Percentiles rank a stretch among this genome's conserved stretches.
These are phyloP conservation scores for Helianthus tuberosus DNA, from an alignment of 129 eudicot genomes.

Conservation along the genomic window DNA sequence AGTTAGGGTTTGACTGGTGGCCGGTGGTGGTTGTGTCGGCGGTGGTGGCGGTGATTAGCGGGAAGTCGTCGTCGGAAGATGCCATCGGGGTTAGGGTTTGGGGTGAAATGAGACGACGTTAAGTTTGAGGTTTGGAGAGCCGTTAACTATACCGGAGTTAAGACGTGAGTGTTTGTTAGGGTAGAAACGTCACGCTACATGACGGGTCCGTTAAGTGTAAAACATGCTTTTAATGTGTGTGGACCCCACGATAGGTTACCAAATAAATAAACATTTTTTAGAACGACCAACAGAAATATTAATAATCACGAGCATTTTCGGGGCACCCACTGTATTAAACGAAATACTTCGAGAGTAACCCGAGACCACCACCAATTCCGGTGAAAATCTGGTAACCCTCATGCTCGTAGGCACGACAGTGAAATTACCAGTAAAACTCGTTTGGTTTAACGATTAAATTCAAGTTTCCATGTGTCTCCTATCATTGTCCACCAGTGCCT, in stretches of 20 bases:
- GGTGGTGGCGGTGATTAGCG: conserved; percentile 66
- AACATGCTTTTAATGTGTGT: conserved; percentile 13
- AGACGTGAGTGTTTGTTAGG: conserved; percentile 21
- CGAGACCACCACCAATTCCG: too few relatives aligned
- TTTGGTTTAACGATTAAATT: too few relatives aligned
- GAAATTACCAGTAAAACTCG: too few relatives aligned
- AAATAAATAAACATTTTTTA: background rate
- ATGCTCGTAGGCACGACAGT: too few relatives aligned
- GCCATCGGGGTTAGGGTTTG: conserved; percentile 56
- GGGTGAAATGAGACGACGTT: conserved; percentile 60
- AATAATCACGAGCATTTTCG: too few relatives aligned
- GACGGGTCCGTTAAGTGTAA: conserved; percentile 48
- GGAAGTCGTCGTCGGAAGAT: conserved; percentile 84
- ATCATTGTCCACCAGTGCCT: too few relatives aligned
- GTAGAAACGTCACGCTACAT: conserved; percentile 34
- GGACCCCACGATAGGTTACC: conserved; percentile 8
- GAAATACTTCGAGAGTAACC: too few relatives aligned
- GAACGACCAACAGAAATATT: too few relatives aligned
- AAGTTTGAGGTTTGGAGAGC: conserved; percentile 38
- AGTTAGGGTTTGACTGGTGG: conserved; percentile 44
- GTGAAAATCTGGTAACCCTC: too few relatives aligned
- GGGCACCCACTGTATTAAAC: too few relatives aligned
- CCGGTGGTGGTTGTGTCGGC: conserved; percentile 35
- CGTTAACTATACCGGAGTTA: conserved; percentile 45
- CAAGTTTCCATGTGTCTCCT: too few relatives aligned